Conservation (phyloP, 768 basidiomycete genomes). For the Tubosaeta sp. region DNA sequence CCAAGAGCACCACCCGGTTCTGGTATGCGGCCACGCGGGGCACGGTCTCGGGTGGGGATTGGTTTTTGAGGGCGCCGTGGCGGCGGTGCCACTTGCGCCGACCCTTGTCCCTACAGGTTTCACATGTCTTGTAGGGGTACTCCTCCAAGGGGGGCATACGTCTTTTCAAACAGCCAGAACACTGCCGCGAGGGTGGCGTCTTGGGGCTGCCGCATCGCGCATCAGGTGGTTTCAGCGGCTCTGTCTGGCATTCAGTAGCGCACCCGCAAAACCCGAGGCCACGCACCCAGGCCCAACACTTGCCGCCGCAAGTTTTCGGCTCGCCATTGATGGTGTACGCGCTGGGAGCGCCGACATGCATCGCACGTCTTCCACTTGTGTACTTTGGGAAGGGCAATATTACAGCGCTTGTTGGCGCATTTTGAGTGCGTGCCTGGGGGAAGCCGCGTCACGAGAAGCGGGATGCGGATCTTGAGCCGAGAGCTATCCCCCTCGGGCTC, state of each 20-base stretch:
- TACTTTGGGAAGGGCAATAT: constrained; percentile 27
- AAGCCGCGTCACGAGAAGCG: constrained; percentile 15
- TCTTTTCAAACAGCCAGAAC: constrained; percentile 32
- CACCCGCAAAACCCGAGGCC: constrained; percentile 2
- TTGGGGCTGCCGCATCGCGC: background rate
- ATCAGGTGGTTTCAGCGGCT: background rate
- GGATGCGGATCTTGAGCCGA: constrained; percentile 20
- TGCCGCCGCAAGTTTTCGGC: constrained; percentile 14
- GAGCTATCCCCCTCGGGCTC: background rate
- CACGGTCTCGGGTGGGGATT: background rate
- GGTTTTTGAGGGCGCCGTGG: background rate
- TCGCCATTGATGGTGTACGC: constrained; percentile 34
- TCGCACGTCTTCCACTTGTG: constrained; percentile 43
- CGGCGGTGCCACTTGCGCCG: constrained; percentile 6
- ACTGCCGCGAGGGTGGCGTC: constrained; percentile 31
- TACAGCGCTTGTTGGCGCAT: constrained; percentile 35
- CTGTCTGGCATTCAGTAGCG: constrained; percentile 5
- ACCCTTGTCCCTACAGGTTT: constrained; percentile 30
- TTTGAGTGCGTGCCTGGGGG: constrained; percentile 12
- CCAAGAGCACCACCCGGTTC: constrained; percentile 11
- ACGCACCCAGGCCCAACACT: constrained; percentile 8
- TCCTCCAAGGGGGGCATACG: constrained; percentile 35
- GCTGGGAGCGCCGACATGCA: constrained; percentile 36
- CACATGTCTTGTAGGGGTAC: constrained; percentile 41
- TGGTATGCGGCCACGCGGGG: constrained; percentile 20